These are phyloP conservation scores for Colletotrichum higginsianum DNA, from an alignment of 2,329 filamentous ascomycete genomes.

Conservation along the genomic window DNA sequence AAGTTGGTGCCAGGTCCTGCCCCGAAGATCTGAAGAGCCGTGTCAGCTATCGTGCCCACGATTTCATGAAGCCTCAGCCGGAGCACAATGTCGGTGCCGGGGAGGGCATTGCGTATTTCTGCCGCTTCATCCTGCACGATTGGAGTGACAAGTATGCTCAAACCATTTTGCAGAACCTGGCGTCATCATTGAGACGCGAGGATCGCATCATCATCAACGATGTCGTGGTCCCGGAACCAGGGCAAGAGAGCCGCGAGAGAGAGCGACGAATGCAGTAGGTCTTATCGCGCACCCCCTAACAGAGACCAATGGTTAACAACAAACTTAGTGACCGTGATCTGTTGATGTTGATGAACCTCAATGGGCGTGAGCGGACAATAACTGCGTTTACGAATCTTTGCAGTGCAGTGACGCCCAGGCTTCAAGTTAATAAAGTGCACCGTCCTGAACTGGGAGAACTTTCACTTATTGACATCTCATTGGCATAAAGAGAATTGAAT, in stretches of 20 bases:
- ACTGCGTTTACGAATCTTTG: conserved; percentile 10
- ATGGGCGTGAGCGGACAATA: conserved; percentile 22
- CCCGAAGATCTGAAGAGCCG: conserved; percentile 36
- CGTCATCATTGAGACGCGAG: conserved; percentile 1
- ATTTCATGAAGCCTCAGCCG: conserved; percentile 48
- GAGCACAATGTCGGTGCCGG: conserved; percentile 46
- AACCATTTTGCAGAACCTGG: conserved; percentile 49
- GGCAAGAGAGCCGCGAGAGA: conserved; percentile 7
- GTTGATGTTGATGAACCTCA: conserved; percentile 29
- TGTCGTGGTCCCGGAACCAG: conserved; percentile 18
- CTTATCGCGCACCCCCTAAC: not conserved
- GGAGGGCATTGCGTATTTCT: conserved; percentile 53
- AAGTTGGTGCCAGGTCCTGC: conserved; percentile 30
- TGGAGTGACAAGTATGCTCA: conserved; percentile 59
- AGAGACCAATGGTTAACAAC: not conserved
- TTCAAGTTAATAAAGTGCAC: not conserved
- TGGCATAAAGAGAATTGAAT: not conserved
- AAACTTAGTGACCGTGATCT: conserved; percentile 23
- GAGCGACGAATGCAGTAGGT: conserved; percentile 21
- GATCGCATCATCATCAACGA: conserved; percentile 25
- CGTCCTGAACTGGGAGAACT: not conserved
- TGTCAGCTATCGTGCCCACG: conserved; percentile 43
- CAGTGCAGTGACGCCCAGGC: conserved; percentile 16
- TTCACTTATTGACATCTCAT: not conserved
- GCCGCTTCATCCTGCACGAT: conserved; percentile 66